Conservation (phyloP, 2,329 filamentous ascomycete genomes). For the Fusarium humuli region DNA sequence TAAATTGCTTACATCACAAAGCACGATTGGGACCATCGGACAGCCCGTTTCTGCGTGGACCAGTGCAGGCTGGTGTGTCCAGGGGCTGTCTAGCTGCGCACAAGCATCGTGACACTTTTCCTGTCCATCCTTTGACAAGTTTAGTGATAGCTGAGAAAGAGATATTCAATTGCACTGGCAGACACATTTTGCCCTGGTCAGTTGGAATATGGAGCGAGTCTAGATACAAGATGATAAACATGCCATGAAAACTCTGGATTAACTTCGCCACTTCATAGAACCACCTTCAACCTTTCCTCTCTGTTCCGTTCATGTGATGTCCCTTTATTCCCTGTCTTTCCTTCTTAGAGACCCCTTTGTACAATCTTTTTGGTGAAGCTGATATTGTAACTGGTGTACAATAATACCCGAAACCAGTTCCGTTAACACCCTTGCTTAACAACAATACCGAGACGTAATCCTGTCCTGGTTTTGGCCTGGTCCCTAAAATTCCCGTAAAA, state of each 20-base stretch:
- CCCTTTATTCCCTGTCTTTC: background rate
- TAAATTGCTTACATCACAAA: background rate
- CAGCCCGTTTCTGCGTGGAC: background rate
- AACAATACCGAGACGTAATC: slow-evolving; percentile 32
- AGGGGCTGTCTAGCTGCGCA: background rate
- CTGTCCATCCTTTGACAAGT: background rate
- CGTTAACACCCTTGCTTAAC: slow-evolving; percentile 19
- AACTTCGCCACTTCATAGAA: slow-evolving; percentile 19
- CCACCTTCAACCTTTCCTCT: background rate
- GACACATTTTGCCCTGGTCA: background rate
- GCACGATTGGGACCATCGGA: background rate
- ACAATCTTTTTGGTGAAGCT: background rate
- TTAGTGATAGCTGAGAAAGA: background rate
- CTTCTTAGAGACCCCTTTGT: background rate
- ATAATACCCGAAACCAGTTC: background rate
- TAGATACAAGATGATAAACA: background rate
- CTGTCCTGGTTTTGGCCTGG: slow-evolving; percentile 35
- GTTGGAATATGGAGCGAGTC: background rate
- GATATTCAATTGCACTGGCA: background rate
- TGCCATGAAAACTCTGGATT: slow-evolving; percentile 18
- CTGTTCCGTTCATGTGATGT: background rate
- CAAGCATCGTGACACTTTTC: background rate
- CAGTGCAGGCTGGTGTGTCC: background rate
- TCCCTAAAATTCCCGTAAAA: slow-evolving; percentile 19
- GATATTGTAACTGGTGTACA: background rate